A percentile compares a stretch with the other conserved stretches of the same genome.
Conservation (phyloP, 73 alveolate genomes). For the Uronychia setigera region DNA sequence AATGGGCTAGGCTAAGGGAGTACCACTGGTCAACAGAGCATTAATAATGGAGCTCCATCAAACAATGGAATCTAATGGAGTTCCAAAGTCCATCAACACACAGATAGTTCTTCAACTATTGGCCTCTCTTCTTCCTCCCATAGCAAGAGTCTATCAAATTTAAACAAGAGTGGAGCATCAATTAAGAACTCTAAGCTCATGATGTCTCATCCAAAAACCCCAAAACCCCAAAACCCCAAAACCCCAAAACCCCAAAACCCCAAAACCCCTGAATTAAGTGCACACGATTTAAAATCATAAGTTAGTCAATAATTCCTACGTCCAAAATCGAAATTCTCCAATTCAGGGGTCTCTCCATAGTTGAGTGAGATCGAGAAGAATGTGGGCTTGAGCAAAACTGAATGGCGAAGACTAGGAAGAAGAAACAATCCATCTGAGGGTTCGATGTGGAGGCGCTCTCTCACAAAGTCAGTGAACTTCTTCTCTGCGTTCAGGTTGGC, state of each 20-base stretch:
- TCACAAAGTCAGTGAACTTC: not conserved
- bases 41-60: too few species aligned
- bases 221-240: too few species aligned
- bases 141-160: not conserved
- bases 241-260: too few species aligned
- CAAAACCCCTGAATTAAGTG: too few species aligned
- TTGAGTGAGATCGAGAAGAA: not conserved
- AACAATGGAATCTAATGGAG: too few species aligned
- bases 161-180: not conserved
- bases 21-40: too few species aligned
- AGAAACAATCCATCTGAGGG: not conserved
- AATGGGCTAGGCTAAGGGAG: too few species aligned
- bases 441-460: not conserved
- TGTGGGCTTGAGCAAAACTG: not conserved
- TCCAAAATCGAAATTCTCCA: too few species aligned
- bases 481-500: not conserved
- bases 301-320: too few species aligned
- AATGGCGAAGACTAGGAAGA: not conserved
- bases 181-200: not conserved
- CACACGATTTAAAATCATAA: too few species aligned
- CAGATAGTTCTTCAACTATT: not conserved
- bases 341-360: too few species aligned
- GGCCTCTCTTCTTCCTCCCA: not conserved
- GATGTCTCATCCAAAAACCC: not conserved
- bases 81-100: not conserved